Base-by-base conservation (phyloP, 2,329 filamentous ascomycete genomes). In the Lojkania enalia region DNA sequence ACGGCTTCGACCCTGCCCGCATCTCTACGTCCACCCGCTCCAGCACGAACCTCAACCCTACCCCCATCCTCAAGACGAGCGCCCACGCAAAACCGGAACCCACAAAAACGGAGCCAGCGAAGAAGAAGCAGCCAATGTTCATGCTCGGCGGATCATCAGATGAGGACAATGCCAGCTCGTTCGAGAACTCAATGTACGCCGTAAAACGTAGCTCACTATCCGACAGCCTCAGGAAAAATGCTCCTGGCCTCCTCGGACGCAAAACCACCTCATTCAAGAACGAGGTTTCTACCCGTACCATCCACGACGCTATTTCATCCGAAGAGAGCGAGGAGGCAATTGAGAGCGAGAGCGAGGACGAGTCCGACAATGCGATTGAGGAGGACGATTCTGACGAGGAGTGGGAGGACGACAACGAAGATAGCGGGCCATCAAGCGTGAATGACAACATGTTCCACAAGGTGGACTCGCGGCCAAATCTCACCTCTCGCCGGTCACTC, bases 381-480 rank as follows among this genome's bases (percentile, higher is more conserved):
- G 85, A 87, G 44, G 84, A 87, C 25, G 74, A 74, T 38, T 73
- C 74, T 25, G 73, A 76, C 20, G 76, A 75, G 1, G 74, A 74
- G 20, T 75, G 73, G 61, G 84, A 87, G 52, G 82, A 85, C 43
- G 83, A 82, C 46, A 82, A 86, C 45, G 83, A 82, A 46, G 88
- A 95, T 57, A 94, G 87, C 64, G 87, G 85, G 45, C 87, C 88
- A 56, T 88, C 88, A 1, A 95, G 88, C 65, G 79, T 90, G 39
- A 88, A 94, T 50, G 87, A 94, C 49, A 80, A 83, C 15, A 78
- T 90, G 59, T 99, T 99, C 79, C 85, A 91, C 69, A 87, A 94
- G 6, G 90, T 97, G 37, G 89, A 96, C 68, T 96, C 91, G 30
- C 85, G 85, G 67, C 83, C 85, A 5, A 89, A 96, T 63, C 77